Evolutionary conservation across 371 early-diverging fungal genomes (phyloP).

Genomic region (Rhizopus stolonifer): DNA sequence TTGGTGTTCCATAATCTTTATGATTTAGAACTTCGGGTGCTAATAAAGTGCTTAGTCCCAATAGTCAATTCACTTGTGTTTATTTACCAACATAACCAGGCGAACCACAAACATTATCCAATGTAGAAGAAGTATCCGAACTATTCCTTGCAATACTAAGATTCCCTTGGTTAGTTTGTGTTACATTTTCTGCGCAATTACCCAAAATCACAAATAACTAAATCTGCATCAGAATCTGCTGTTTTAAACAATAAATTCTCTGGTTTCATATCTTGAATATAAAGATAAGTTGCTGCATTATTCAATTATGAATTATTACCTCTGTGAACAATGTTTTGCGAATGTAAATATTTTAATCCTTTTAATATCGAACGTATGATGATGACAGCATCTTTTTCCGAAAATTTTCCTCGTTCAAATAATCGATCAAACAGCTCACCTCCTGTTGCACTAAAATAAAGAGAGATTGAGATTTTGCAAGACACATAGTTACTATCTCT

Average conservation of each 20-base stretch:
- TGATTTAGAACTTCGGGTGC: slow-evolving; percentile 84
- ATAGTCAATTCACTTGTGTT: neutral
- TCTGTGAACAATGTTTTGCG: slow-evolving; percentile 70
- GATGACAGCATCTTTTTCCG: slow-evolving; percentile 82
- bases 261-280: slow-evolving; percentile 86
- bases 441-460: slow-evolving; percentile 60
- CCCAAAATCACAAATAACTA: slow-evolving; percentile 73
- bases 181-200: slow-evolving; percentile 15
- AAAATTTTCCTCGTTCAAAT: slow-evolving; percentile 78
- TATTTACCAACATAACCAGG: slow-evolving; percentile 53
- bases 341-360: slow-evolving; percentile 77
- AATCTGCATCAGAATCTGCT: slow-evolving; percentile 52
- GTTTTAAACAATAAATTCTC: slow-evolving; percentile 78
- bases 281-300: neutral
- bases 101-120: slow-evolving; percentile 64
- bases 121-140: slow-evolving; percentile 44
- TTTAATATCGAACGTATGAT: slow-evolving; percentile 65
- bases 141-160: slow-evolving; percentile 57
- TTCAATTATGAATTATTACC: too few relatives aligned
- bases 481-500: slow-evolving; percentile 5
- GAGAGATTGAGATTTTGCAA: neutral
- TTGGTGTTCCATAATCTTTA: slow-evolving; percentile 70
- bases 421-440: slow-evolving; percentile 92
- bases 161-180: neutral
- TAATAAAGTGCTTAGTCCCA: too few relatives aligned